Conservation (phyloP, 1,284 basidiomycete genomes). For the Leccinum griseonigrum region DNA sequence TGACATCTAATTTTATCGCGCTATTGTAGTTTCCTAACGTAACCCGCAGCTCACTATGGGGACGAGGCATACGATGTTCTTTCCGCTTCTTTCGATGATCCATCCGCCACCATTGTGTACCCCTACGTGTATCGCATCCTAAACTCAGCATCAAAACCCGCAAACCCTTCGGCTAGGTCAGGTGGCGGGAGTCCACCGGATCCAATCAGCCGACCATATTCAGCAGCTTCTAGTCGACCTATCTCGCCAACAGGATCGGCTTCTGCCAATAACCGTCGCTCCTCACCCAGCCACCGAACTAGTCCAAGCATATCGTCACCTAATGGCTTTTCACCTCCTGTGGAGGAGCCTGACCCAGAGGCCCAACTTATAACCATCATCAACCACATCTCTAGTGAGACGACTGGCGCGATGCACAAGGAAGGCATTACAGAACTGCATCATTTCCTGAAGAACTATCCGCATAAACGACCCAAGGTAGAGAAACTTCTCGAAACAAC, state of each 20-base stretch:
- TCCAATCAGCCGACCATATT: conserved; percentile 44
- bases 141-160: conserved; percentile 58
- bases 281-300: conserved; percentile 61
- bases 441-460: conserved; percentile 90
- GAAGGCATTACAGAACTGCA: conserved; percentile 96
- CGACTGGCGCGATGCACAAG: conserved; percentile 78
- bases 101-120: conserved; percentile 79
- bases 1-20: conserved; percentile 1
- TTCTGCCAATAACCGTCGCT: conserved; percentile 51
- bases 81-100: conserved; percentile 76
- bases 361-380: conserved; percentile 82
- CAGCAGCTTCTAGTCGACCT: conserved; percentile 59
- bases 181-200: conserved; percentile 39
- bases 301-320: conserved; percentile 63
- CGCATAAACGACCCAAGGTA: conserved; percentile 82
- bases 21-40: conserved; percentile 18
- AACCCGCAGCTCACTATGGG: conserved; percentile 66
- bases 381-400: conserved; percentile 86
- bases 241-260: conserved; percentile 60
- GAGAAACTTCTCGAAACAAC: conserved; percentile 84
- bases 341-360: conserved; percentile 77
- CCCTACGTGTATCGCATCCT: conserved; percentile 86
- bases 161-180: conserved; percentile 37
- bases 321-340: conserved; percentile 48
- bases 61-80: conserved; percentile 80